phyloP scores from a whole-genome alignment of 345 rosid species.

The Bruguiera sexangula region DNA sequence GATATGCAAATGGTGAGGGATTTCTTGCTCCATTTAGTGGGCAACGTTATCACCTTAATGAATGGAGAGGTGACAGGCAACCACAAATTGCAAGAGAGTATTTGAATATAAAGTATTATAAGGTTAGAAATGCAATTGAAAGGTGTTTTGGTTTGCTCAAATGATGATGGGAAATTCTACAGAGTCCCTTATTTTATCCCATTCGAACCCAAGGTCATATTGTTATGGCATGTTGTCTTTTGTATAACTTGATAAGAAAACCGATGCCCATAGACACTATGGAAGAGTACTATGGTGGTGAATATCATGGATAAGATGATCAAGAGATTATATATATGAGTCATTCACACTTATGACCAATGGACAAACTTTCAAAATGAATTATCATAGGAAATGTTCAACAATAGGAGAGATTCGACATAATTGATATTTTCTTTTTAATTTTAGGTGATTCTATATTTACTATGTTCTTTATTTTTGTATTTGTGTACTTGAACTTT shows the following conservation, averaged over 20 bases:
- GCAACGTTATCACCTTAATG: background rate
- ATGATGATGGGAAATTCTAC: background rate
- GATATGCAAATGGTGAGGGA: background rate
- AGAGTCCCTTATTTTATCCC: background rate
- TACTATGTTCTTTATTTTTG: no score
- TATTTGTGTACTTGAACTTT: no score
- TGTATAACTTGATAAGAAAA: background rate
- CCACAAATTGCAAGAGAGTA: background rate
- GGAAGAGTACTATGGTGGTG: background rate
- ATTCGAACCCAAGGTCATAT: background rate
- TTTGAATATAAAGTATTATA: background rate
- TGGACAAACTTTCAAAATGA: background rate
- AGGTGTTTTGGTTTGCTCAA: background rate
- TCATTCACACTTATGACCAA: background rate
- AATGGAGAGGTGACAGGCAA: background rate
- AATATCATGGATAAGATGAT: no score
- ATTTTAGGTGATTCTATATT: no score
- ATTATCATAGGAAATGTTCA: background rate
- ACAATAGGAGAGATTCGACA: background rate
- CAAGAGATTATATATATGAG: no score
- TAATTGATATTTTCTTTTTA: background rate
- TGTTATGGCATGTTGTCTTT: background rate
- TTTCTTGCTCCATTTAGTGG: constrained; percentile 1
- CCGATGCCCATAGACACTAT: background rate
- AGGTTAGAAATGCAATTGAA: background rate